Conservation (phyloP, 1,139 yeast genomes). For the Scheffersomyces stambukii region DNA sequence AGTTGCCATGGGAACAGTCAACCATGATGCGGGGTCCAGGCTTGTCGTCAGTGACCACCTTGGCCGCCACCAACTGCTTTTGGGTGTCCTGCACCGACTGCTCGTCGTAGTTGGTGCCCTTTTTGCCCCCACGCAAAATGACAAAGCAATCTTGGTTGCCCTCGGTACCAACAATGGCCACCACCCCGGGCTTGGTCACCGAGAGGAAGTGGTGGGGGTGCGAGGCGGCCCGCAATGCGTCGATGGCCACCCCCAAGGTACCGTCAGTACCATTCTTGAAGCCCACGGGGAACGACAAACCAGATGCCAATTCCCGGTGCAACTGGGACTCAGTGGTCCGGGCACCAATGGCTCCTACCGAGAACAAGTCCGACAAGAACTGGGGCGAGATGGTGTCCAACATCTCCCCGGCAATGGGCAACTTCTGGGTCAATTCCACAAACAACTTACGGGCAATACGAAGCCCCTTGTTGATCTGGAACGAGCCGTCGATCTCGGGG, state of each 20-base stretch:
- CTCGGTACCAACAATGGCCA: conserved; percentile 92
- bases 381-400: conserved; percentile 98
- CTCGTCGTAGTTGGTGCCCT: conserved; percentile 88
- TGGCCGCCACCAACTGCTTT: conserved; percentile 37
- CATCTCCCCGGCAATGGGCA: conserved; percentile 97
- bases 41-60: conserved; percentile 23
- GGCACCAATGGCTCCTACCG: conserved; percentile 98
- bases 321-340: conserved; percentile 98
- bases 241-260: conserved; percentile 85
- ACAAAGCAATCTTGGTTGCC: conserved; percentile 90
- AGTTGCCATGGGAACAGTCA: conserved; percentile 97
- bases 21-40: conserved; percentile 63
- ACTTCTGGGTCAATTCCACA: conserved; percentile 70
- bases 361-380: conserved; percentile 83
- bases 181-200: conserved; percentile 93
- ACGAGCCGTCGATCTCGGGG: conserved; percentile 89
- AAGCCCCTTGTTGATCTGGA: conserved; percentile 93
- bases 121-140: conserved; percentile 92
- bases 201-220: conserved; percentile 95
- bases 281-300: conserved; percentile 95
- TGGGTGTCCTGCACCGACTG: conserved; percentile 74
- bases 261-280: conserved; percentile 99
- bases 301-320: conserved; percentile 96
- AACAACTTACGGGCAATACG: conserved; percentile 83
- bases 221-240: conserved; percentile 89